Evolutionary conservation across 2,329 filamentous ascomycete genomes (phyloP), one percentile per base, ranked within the genome.

Genomic region (Diaporthe sp.): DNA sequence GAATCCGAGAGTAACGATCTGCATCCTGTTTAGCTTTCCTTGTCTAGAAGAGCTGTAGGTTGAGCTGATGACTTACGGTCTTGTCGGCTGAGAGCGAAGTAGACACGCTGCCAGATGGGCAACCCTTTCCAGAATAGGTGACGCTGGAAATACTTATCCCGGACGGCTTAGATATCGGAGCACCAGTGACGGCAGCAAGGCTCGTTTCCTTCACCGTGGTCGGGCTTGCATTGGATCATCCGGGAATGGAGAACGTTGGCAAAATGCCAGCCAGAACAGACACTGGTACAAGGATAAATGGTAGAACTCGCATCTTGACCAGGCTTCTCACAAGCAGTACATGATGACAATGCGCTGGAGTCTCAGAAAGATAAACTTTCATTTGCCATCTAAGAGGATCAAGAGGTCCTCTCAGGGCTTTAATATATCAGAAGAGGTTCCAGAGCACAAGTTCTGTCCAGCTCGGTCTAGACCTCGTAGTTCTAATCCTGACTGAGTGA

Each of bases 1-100:
- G 47, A 77, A 76, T 12, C 76, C 76, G 2, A 77, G 66, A 7
- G 76, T 76, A 4, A 77, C 44, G 27, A 73, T 72, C 70, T 72
- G 32, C 10, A 4, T 51, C 15, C 9, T 27, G 12, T 25, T 25
- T 17, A 12, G 13, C 37, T 12, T n/a, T 1, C 3, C 44, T 63
- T 2, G 15, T 42, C 2, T 3, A 25, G 15, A 27, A 15, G n/a
- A 12, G 8, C 1, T 44, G 13, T 13, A 4, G 9, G 5, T 25
- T 30, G 22, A 19, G n/a, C 19, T 15, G 39, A 10, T 9, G 15
- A 19, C 56, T 61, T 25, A 71, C 69, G 0, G 72, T 76, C 25
- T 71, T 70, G 51, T 77, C 74, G 15, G 58, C 32, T 30, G 69
- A 73, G 51, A 77, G 73, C n/a, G 63, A 66, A 27, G 61, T 69